phyloP scores from a whole-genome alignment of 306 rosid species.

The Quercus gilva region DNA sequence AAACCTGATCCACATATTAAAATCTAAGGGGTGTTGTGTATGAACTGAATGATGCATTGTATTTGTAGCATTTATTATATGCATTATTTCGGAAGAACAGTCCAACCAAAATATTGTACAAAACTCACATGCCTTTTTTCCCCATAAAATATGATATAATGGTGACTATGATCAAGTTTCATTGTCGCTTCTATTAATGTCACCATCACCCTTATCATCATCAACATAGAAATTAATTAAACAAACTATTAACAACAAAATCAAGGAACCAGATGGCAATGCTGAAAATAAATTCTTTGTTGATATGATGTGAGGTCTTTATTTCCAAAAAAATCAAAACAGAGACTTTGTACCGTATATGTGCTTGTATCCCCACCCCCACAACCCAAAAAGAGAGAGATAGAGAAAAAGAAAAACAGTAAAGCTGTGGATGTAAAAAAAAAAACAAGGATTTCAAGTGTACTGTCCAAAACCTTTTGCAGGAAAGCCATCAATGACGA shows the following conservation, averaged over 20 bases:
- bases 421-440: not conserved
- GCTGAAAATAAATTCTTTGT: not conserved
- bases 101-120: not conserved
- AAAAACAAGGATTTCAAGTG: not conserved
- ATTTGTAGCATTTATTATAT: not conserved
- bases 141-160: not conserved
- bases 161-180: not conserved
- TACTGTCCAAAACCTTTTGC: slow-evolving; percentile 49
- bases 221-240: not conserved
- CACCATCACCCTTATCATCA: not conserved
- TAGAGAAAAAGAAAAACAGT: not conserved
- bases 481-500: slow-evolving; percentile 85
- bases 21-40: too few relatives aligned
- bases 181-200: not conserved
- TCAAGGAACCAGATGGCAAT: not conserved
- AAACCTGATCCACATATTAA: too few relatives aligned
- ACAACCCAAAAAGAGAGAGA: not conserved
- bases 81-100: not conserved
- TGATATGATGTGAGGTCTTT: not conserved
- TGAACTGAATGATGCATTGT: too few relatives aligned
- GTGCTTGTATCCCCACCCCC: not conserved
- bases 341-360: not conserved
- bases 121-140: not conserved
- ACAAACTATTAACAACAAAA: not conserved
- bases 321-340: not conserved